A percentile compares a stretch with the other conserved stretches of the same genome.
phyloP scores from a whole-genome alignment of 768 basidiomycete species.

The Leucosporidium yakuticum region DNA sequence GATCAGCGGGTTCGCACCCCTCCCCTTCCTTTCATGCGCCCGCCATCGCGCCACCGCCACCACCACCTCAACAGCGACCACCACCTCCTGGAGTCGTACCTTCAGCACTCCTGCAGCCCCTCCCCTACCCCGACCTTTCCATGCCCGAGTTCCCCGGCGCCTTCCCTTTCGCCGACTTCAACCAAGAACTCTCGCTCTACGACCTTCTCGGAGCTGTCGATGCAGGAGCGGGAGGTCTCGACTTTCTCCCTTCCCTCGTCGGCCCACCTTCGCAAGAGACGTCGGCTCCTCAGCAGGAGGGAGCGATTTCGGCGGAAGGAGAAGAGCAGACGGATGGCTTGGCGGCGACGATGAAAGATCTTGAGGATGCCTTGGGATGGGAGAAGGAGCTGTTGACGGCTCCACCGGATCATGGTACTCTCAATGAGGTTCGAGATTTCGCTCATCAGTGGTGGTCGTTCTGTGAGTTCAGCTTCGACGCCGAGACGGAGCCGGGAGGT shows the following conservation, averaged over 20 bases:
- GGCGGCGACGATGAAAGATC: not conserved
- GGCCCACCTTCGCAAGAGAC: not conserved
- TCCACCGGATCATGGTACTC: too few species aligned
- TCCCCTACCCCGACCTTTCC: not conserved
- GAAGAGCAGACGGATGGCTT: not conserved
- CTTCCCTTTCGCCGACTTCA: not conserved
- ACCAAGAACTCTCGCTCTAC: not conserved
- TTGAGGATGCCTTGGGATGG: not conserved
- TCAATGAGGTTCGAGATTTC: not conserved
- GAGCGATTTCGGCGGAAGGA: not conserved
- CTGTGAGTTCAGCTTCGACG: too few species aligned
- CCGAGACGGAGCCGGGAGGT: not conserved
- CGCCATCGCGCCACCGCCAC: not conserved
- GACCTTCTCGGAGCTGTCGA: not conserved
- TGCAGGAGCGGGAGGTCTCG: not conserved
- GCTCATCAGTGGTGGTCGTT: not conserved
- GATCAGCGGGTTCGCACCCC: too few species aligned
- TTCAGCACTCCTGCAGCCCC: not conserved
- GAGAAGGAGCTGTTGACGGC: not conserved
- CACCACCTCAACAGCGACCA: not conserved
- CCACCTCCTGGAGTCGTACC: not conserved
- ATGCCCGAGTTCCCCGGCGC: not conserved
- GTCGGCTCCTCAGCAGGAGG: not conserved
- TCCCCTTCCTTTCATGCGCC: not conserved
- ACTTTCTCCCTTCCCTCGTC: not conserved